Evolutionary conservation across 495 filamentous ascomycete genomes (phyloP), one percentile per base, ranked within the genome.

Genomic region (Penicillium macrosclerotiorum): DNA sequence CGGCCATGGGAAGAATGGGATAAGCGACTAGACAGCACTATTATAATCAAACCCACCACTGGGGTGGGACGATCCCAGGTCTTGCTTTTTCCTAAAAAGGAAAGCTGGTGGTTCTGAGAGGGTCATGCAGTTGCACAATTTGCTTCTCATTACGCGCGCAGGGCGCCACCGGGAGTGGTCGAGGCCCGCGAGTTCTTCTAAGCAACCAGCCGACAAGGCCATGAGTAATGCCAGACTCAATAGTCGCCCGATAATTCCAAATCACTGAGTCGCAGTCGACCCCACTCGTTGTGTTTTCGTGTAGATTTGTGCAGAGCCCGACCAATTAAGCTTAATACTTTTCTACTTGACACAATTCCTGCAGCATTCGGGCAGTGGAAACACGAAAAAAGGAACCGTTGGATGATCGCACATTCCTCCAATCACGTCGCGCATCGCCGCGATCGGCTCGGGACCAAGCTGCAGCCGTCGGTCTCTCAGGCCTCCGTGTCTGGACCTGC

Each of bases 251-350:
- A 38, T 17, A 23, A 38, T 38, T 38, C 36, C 36, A 38, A 38
- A 38, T 38, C 7, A n/a, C n/a, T n/a, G n/a, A n/a, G n/a, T n/a
- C n/a, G n/a, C n/a, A n/a, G n/a, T n/a, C n/a, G n/a, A n/a, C n/a
- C n/a, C n/a, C n/a, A n/a, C n/a, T n/a, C n/a, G 14, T 25, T 38
- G n/a, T 38, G 7, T 42, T 8, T 30, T 13, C 17, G 18, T 26
- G 30, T 33, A 37, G 41, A 38, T n/a, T 38, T 44, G 13, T 36
- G 42, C 33, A 27, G 23, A 25, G 14, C 35, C 14, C 34, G 44
- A 37, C 50, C 24, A 27, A 5, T 32, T 52, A 53, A 53, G 45
- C 45, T 48, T 44, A 34, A 47, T 47, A 34, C 32, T 37, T 13
- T 25, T 38, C 23, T 27, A 22, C 20, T 22, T 19, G 13, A 38